Evolutionary conservation across 2,329 filamentous ascomycete species (phyloP).

Genomic region (Monilinia fructigena): DNA sequence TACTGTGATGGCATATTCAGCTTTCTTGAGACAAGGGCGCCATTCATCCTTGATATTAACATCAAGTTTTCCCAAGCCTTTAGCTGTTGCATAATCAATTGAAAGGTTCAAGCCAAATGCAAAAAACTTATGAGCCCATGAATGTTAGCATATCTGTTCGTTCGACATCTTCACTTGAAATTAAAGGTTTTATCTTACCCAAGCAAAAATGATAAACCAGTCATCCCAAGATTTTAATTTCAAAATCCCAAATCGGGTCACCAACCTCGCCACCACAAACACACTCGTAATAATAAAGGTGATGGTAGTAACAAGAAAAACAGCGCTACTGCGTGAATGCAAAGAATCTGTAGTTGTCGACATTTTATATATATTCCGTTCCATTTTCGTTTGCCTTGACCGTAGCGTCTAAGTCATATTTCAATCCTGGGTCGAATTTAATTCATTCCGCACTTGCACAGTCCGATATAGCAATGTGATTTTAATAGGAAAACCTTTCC

Average conservation of each 20-base stretch:
- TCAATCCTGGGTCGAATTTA: background rate
- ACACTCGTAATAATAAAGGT: conserved; percentile 68
- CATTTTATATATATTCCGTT: conserved; percentile 6
- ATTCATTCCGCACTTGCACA: conserved; percentile 11
- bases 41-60: conserved; percentile 53
- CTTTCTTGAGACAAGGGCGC: conserved; percentile 52
- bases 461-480: conserved; percentile 4
- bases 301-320: conserved; percentile 68
- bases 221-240: conserved; percentile 73
- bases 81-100: conserved; percentile 61
- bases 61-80: conserved; percentile 69
- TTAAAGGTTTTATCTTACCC: conserved; percentile 48
- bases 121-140: conserved; percentile 43
- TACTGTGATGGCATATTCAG: conserved; percentile 64
- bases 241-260: conserved; percentile 72
- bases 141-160: background rate
- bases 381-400: background rate
- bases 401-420: background rate
- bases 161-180: background rate
- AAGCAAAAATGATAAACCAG: conserved; percentile 76
- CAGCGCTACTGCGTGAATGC: conserved; percentile 49
- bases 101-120: conserved; percentile 66
- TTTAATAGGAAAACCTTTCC: background rate
- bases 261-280: conserved; percentile 72
- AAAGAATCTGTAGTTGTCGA: conserved; percentile 18